Conservation (phyloP, 345 rosid genomes). For the Rhodamnia argentea region DNA sequence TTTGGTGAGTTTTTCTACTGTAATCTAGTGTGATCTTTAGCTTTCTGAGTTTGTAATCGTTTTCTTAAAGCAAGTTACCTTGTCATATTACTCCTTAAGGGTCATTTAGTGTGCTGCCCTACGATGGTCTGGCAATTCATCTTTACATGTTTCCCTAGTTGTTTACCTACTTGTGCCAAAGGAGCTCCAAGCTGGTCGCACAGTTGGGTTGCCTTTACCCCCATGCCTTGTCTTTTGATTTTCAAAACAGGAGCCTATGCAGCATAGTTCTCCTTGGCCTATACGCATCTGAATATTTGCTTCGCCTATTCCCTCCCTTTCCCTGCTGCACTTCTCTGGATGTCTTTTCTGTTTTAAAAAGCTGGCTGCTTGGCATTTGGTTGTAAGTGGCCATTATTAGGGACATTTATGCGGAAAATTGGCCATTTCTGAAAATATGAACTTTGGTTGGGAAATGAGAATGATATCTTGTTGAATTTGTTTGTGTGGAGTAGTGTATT, state of each 20-base stretch:
- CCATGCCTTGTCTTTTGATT: neutral
- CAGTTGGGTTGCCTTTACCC: neutral
- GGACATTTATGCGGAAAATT: neutral
- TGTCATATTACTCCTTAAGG: neutral
- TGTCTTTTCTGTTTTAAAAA: neutral
- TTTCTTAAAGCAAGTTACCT: neutral
- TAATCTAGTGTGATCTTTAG: neutral
- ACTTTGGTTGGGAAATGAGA: neutral
- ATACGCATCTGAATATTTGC: neutral
- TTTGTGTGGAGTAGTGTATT: neutral
- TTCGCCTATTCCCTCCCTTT: neutral
- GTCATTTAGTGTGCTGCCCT: neutral
- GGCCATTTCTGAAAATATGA: neutral
- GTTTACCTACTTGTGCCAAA: neutral
- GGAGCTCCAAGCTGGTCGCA: neutral
- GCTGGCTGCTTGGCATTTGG: neutral
- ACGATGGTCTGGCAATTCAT: neutral
- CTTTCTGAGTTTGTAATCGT: neutral
- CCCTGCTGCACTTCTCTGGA: neutral
- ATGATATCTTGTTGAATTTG: neutral
- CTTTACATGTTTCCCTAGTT: neutral
- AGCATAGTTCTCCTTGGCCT: neutral
- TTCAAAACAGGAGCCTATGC: neutral
- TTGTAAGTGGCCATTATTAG: neutral
- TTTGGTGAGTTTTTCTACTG: slow-evolving; percentile 45